Evolutionary conservation across 768 basidiomycete genomes (phyloP).

Genomic region (Chalciporus chontae): DNA sequence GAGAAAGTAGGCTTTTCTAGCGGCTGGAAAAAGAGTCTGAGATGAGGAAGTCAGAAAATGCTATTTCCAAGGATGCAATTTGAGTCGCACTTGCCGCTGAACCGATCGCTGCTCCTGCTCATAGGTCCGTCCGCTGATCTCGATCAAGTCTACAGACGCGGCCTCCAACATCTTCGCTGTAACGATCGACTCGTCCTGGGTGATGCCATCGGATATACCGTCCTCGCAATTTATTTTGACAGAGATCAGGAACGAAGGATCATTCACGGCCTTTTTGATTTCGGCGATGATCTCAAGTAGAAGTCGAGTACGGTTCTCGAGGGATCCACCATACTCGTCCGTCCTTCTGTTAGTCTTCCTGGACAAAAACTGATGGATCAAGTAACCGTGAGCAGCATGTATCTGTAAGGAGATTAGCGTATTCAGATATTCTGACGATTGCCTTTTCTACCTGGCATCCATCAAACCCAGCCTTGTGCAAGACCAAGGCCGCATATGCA

Average conservation of each 20-base stretch:
- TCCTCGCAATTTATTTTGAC: slow-evolving; percentile 35
- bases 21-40: slow-evolving; percentile 11
- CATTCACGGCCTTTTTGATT: slow-evolving; percentile 37
- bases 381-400: slow-evolving; percentile 42
- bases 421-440: neutral
- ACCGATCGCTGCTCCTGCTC: slow-evolving; percentile 15
- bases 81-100: slow-evolving; percentile 10
- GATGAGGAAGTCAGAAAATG: neutral
- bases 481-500: slow-evolving; percentile 50
- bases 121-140: slow-evolving; percentile 39
- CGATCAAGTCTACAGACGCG: slow-evolving; percentile 37
- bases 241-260: slow-evolving; percentile 28
- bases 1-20: slow-evolving; percentile 30
- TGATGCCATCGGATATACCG: slow-evolving; percentile 27
- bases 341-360: slow-evolving; percentile 42
- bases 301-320: slow-evolving; percentile 51
- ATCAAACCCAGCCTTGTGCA: slow-evolving; percentile 62
- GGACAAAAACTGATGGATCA: slow-evolving; percentile 49
- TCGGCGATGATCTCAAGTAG: slow-evolving; percentile 44
- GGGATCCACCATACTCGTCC: slow-evolving; percentile 55
- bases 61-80: neutral
- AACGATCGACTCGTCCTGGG: slow-evolving; percentile 29
- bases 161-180: slow-evolving; percentile 33
- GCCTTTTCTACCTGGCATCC: slow-evolving; percentile 46
- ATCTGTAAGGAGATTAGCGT: slow-evolving; percentile 24